phyloP scores from a whole-genome alignment of 2,329 filamentous ascomycete genomes.

The Microdochium paspali region DNA sequence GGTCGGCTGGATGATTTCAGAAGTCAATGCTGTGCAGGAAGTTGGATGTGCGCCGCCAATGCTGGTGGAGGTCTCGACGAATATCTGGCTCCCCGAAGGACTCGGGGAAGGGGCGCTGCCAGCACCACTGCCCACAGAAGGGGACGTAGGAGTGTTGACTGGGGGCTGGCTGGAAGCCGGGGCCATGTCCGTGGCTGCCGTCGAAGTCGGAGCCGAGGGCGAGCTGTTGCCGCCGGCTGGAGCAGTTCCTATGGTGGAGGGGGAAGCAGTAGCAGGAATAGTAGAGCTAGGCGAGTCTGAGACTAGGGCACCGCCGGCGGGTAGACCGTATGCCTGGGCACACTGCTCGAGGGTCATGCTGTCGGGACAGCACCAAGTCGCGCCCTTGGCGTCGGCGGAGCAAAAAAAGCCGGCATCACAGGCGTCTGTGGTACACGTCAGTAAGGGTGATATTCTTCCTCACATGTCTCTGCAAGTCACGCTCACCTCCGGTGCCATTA shows the following conservation, averaged over 20 bases:
- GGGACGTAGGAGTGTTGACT: no score
- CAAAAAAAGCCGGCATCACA: conserved; percentile 55
- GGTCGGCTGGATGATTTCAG: conserved; percentile 2
- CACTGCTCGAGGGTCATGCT: conserved; percentile 43
- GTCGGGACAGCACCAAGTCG: conserved; percentile 54
- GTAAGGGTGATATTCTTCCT: conserved; percentile 3
- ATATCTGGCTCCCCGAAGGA: conserved; percentile 2
- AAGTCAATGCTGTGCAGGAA: conserved; percentile 5
- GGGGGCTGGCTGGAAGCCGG: conserved; percentile 3
- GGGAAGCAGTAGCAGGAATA: conserved; percentile 2
- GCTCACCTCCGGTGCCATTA: conserved; percentile 46
- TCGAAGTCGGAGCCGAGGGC: conserved; percentile 3
- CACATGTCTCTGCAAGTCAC: conserved; percentile 9
- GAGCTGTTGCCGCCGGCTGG: not conserved
- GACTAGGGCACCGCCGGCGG: conserved; percentile 37
- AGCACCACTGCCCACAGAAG: no score
- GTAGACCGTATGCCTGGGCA: conserved; percentile 37
- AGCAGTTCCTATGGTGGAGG: no score
- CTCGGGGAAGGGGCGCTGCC: no score
- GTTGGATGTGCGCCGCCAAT: not conserved
- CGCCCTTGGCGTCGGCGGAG: conserved; percentile 37
- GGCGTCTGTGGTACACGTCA: conserved; percentile 33
- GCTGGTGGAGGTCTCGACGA: conserved; percentile 2
- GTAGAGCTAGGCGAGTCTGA: conserved; percentile 18
- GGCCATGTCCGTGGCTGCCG: conserved; percentile 1